A percentile compares a stretch with the other conserved stretches of the same genome.
Evolutionary conservation across 495 filamentous ascomycete species (phyloP).

Genomic region (Penicillium maclennaniae): DNA sequence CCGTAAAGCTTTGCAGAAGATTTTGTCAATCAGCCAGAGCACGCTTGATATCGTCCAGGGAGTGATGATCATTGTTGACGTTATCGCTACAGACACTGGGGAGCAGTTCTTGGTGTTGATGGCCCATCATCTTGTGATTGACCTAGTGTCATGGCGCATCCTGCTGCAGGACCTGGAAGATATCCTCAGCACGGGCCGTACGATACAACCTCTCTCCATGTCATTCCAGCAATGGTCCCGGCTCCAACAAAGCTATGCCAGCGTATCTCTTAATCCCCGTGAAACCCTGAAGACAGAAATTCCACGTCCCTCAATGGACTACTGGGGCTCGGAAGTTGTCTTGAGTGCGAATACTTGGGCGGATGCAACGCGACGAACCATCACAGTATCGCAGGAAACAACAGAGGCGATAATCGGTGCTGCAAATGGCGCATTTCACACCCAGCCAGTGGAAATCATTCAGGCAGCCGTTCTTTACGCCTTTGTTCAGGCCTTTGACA

Average conservation of each 20-base stretch:
- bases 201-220: not conserved
- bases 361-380: not conserved
- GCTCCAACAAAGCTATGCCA: not conserved
- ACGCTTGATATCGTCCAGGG: not conserved
- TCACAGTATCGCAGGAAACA: not conserved
- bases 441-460: conserved; percentile 6
- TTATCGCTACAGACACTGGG: not conserved
- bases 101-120: conserved; percentile 42
- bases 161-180: conserved; percentile 57
- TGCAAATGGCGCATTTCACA: not conserved
- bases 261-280: not conserved
- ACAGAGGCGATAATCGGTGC: not conserved
- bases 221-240: conserved; percentile 7
- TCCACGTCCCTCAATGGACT: not conserved
- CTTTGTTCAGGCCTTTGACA: not conserved
- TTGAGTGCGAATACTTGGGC: not conserved
- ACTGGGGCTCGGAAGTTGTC: not conserved
- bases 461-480: not conserved
- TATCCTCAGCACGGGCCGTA: conserved; percentile 24
- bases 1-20: not conserved
- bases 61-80: not conserved
- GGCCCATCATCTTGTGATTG: conserved; percentile 55
- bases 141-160: conserved; percentile 57
- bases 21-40: not conserved
- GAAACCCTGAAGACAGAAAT: not conserved